phyloP scores from a whole-genome alignment of 305 asterid species.

The Solanum hybrid region DNA sequence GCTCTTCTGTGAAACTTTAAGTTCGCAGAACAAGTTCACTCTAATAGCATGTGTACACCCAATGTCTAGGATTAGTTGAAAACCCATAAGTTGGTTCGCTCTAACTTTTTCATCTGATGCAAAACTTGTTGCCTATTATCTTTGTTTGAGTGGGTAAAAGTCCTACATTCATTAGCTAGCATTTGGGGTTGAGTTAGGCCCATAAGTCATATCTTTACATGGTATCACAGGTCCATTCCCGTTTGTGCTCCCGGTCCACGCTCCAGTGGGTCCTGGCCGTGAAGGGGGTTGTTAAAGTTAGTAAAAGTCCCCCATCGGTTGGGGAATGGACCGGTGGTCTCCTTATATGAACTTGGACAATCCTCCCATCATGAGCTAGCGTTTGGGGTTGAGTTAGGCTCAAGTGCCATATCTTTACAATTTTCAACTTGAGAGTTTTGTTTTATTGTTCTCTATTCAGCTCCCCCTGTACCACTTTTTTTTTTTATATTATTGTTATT shows the following conservation, averaged over 20 bases:
- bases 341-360: background rate
- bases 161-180: background rate
- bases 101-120: background rate
- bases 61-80: background rate
- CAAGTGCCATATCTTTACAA: background rate
- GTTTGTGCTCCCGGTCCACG: background rate
- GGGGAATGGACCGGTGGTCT: background rate
- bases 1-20: background rate
- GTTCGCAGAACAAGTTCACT: background rate
- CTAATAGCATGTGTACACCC: background rate
- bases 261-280: background rate
- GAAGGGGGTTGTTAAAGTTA: background rate
- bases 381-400: background rate
- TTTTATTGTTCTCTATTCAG: background rate
- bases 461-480: background rate
- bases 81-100: background rate
- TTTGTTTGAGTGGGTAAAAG: background rate
- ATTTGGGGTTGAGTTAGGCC: background rate
- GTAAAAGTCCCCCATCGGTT: background rate
- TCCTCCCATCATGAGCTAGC: background rate
- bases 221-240: background rate
- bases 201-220: background rate
- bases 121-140: background rate
- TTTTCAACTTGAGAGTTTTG: background rate
- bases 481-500: background rate